phyloP scores from a whole-genome alignment of 805 yeast genomes.

The Hanseniaspora hatyaiensis region DNA sequence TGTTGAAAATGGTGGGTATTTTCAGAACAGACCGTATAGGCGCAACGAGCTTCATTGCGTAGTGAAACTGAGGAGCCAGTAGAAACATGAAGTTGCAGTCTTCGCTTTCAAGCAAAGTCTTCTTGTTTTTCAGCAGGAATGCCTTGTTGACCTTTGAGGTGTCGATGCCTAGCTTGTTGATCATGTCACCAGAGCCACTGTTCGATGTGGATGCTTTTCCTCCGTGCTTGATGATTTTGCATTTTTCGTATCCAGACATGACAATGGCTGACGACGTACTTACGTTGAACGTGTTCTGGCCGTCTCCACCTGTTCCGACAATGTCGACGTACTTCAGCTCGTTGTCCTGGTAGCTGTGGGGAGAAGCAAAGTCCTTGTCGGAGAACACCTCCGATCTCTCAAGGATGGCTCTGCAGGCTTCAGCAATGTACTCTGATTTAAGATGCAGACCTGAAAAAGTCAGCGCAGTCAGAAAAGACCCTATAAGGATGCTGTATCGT shows the following conservation, averaged over 20 bases:
- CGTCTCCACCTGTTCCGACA: conserved; percentile 99
- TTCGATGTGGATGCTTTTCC: conserved; percentile 91
- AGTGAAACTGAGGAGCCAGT: conserved; percentile 90
- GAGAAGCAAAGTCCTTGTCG: conserved; percentile 31
- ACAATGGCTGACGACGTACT: conserved; percentile 91
- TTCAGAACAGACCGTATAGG: conserved; percentile 66
- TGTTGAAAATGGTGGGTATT: conserved; percentile 85
- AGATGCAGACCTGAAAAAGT: conserved; percentile 68
- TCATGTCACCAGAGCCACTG: conserved; percentile 88
- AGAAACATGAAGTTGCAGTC: conserved; percentile 47
- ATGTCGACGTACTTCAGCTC: conserved; percentile 42
- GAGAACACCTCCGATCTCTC: conserved; percentile 51
- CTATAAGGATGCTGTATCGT: not conserved
- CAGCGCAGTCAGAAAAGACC: conserved; percentile 62
- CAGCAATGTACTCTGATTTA: conserved; percentile 67
- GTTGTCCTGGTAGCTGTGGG: not conserved
- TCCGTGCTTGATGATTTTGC: conserved; percentile 86
- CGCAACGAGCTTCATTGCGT: conserved; percentile 78
- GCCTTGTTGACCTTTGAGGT: conserved; percentile 51
- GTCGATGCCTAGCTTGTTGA: conserved; percentile 73
- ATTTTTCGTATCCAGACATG: conserved; percentile 67
- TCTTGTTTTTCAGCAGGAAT: conserved; percentile 39
- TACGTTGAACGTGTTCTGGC: conserved; percentile 92
- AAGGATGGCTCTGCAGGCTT: conserved; percentile 68
- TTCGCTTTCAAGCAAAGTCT: conserved; percentile 38